phyloP scores from a whole-genome alignment of 148 eudicot genomes.

The Vaccinium corymbosum region DNA sequence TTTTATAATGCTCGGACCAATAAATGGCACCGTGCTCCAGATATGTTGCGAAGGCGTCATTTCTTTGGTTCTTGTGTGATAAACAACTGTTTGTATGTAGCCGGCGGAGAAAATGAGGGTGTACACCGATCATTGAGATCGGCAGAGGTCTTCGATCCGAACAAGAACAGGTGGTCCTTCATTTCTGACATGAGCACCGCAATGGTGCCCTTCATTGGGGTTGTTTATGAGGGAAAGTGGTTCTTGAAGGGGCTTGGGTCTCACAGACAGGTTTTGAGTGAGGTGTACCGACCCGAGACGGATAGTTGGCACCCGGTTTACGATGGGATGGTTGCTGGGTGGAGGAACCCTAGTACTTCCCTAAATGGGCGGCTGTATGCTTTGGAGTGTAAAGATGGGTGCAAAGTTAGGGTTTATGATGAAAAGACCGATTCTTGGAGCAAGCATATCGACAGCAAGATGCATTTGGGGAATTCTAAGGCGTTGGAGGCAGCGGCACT shows the following conservation, averaged over 20 bases:
- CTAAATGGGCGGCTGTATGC: slow-evolving; percentile 69
- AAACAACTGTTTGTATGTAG: slow-evolving; percentile 89
- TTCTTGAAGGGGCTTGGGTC: slow-evolving; percentile 81
- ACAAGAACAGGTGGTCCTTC: slow-evolving; percentile 73
- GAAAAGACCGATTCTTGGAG: slow-evolving; percentile 70
- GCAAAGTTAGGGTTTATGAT: slow-evolving; percentile 75
- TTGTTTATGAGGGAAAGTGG: slow-evolving; percentile 89
- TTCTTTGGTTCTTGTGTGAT: slow-evolving; percentile 88
- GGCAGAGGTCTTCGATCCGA: slow-evolving; percentile 86
- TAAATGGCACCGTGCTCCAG: slow-evolving; percentile 97
- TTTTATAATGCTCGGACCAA: slow-evolving; percentile 87
- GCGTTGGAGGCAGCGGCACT: slow-evolving; percentile 83
- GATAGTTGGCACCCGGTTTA: slow-evolving; percentile 64
- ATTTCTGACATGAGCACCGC: slow-evolving; percentile 86
- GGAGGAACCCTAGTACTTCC: slow-evolving; percentile 81
- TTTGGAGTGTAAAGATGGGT: slow-evolving; percentile 86
- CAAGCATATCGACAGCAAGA: slow-evolving; percentile 66
- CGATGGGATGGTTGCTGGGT: slow-evolving; percentile 81
- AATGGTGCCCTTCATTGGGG: slow-evolving; percentile 87
- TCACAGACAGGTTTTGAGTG: slow-evolving; percentile 76
- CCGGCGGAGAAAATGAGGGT: slow-evolving; percentile 89
- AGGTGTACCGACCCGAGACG: slow-evolving; percentile 71
- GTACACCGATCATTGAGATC: slow-evolving; percentile 65
- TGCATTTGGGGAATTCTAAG: slow-evolving; percentile 76
- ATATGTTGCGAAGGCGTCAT: slow-evolving; percentile 81